Percentiles rank a stretch among this genome's conserved stretches.
phyloP scores from a whole-genome alignment of 2,329 filamentous ascomycete species.

The Nothopassalora personata region DNA sequence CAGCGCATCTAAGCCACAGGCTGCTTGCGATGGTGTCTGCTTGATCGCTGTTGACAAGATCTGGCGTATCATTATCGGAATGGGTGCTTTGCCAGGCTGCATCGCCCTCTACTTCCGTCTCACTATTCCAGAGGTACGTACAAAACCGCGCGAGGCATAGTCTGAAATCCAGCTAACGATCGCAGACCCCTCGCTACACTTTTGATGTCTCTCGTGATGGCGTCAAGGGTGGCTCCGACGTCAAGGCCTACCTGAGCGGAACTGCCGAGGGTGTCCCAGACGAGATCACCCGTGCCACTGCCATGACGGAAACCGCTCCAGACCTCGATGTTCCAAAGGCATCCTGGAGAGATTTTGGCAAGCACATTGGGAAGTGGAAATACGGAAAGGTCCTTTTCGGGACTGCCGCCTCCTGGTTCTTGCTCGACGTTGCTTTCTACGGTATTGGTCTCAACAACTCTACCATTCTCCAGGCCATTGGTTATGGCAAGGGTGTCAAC shows the following conservation, averaged over 20 bases:
- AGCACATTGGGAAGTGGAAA: constrained; percentile 65
- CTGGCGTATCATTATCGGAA: constrained; percentile 77
- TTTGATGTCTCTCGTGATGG: constrained; percentile 74
- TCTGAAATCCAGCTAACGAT: constrained; percentile 28
- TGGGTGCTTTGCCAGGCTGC: constrained; percentile 73
- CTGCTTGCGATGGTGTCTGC: constrained; percentile 59
- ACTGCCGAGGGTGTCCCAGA: constrained; percentile 60
- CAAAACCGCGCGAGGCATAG: constrained; percentile 33
- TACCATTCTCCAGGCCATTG: constrained; percentile 65
- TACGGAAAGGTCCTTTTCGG: constrained; percentile 68
- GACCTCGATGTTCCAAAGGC: constrained; percentile 63
- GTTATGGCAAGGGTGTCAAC: constrained; percentile 58
- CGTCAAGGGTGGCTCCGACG: constrained; percentile 66
- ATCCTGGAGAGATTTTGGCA: constrained; percentile 64
- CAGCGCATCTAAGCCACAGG: constrained; percentile 40
- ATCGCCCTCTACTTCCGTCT: constrained; percentile 81
- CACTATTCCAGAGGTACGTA: constrained; percentile 64
- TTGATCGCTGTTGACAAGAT: constrained; percentile 75
- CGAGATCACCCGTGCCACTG: constrained; percentile 58
- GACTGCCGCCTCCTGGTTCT: constrained; percentile 82
- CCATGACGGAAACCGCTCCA: constrained; percentile 50
- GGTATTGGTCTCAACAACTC: constrained; percentile 69
- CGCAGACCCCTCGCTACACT: constrained; percentile 78
- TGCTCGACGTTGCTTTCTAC: constrained; percentile 59
- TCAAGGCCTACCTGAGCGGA: constrained; percentile 67